These are phyloP conservation scores for Coemansia sp. DNA, from an alignment of 192 early-diverging fungal genomes.

Conservation along the genomic window DNA sequence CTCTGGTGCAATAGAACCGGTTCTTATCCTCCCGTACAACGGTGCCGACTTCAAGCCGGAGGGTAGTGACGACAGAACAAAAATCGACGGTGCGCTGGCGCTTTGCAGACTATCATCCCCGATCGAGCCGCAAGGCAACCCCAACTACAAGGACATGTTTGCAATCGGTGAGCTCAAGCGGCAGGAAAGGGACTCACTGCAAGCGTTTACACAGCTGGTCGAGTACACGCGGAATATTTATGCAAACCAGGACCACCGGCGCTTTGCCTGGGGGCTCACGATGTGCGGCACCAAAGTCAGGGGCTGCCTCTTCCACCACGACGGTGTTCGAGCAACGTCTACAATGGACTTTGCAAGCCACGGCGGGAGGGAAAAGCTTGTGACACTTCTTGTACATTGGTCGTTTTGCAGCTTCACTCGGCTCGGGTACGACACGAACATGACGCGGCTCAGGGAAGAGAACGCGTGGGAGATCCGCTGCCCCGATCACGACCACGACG, in stretches of 20 bases:
- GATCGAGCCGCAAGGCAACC: background rate
- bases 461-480: no score
- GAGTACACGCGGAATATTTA: no score
- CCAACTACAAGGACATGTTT: background rate
- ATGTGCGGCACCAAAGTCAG: no score
- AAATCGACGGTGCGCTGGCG: background rate
- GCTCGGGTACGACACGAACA: conserved; percentile 10
- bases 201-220: no score
- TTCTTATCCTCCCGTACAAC: background rate
- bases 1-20: background rate
- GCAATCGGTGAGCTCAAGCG: no score
- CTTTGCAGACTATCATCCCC: background rate
- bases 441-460: no score
- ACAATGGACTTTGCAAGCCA: background rate
- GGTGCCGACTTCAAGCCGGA: background rate
- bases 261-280: no score
- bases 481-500: no score
- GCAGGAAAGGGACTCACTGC: no score
- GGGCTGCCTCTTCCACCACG: background rate
- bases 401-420: conserved; percentile 6
- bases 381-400: conserved; percentile 10
- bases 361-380: conserved; percentile 2
- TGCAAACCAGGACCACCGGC: no score
- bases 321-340: no score
- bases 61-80: background rate